Evolutionary conservation across 2,329 filamentous ascomycete species (phyloP).

Genomic region (Botrytis paeoniae): DNA sequence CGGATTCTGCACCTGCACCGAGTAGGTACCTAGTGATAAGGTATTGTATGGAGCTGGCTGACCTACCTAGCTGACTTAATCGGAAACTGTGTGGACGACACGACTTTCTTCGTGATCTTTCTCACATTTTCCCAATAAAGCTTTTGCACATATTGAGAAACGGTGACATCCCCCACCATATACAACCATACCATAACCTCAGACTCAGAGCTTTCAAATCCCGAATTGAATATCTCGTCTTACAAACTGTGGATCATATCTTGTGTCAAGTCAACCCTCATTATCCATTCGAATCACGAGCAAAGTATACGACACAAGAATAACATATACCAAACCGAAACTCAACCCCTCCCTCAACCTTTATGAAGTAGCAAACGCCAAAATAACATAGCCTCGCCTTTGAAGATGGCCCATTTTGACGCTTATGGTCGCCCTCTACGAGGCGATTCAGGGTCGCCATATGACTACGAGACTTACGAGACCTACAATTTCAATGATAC

Average conservation of each 20-base stretch:
- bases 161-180: not conserved
- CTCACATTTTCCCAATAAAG: not conserved
- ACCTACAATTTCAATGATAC: slow-evolving; percentile 24
- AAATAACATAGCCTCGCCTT: slow-evolving; percentile 28
- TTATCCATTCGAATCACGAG: not conserved
- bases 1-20: slow-evolving; percentile 7
- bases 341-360: not conserved
- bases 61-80: not conserved
- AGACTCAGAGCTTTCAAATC: not conserved
- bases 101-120: not conserved
- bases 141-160: not conserved
- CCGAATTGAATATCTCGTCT: not conserved
- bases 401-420: slow-evolving; percentile 31
- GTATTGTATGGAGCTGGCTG: not conserved
- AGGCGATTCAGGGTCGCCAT: slow-evolving; percentile 21
- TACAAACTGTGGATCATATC: not conserved
- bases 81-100: not conserved
- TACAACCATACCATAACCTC: not conserved
- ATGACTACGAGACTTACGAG: slow-evolving; percentile 16
- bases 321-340: not conserved
- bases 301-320: not conserved
- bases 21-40: not conserved
- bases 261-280: not conserved
- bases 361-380: slow-evolving; percentile 27
- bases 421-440: slow-evolving; percentile 29